Conservation (phyloP, 441 rosid genomes). For the Adansonia grandidieri region DNA sequence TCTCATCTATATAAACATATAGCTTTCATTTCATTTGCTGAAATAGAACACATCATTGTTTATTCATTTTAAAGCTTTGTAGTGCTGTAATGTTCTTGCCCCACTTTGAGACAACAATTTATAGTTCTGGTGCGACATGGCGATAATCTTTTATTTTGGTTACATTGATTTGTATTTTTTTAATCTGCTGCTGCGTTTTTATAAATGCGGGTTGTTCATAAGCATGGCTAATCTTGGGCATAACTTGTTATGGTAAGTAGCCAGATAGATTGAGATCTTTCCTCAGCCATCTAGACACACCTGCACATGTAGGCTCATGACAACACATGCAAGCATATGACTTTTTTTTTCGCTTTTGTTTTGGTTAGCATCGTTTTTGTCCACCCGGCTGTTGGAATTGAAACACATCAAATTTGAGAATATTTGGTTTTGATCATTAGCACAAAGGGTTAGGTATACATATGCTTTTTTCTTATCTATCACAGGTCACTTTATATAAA, state of each 20-base stretch:
- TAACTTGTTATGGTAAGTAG: no score
- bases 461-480: not conserved
- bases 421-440: not conserved
- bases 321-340: not conserved
- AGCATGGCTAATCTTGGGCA: not conserved
- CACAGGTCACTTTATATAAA: not conserved
- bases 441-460: not conserved
- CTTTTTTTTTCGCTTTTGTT: not conserved
- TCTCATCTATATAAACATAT: not conserved
- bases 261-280: not conserved
- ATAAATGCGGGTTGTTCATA: not conserved
- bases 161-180: not conserved
- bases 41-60: not conserved
- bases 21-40: not conserved
- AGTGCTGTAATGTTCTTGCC: not conserved
- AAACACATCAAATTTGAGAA: not conserved
- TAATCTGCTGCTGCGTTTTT: not conserved
- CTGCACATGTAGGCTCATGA: not conserved
- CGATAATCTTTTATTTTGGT: not conserved
- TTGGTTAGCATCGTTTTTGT: not conserved
- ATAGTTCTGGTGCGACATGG: not conserved
- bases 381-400: not conserved
- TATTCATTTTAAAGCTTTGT: slow-evolving; percentile 1
- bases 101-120: not conserved
- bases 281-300: not conserved